phyloP scores from a whole-genome alignment of 1,284 basidiomycete genomes.

The Trametes versicolor region DNA sequence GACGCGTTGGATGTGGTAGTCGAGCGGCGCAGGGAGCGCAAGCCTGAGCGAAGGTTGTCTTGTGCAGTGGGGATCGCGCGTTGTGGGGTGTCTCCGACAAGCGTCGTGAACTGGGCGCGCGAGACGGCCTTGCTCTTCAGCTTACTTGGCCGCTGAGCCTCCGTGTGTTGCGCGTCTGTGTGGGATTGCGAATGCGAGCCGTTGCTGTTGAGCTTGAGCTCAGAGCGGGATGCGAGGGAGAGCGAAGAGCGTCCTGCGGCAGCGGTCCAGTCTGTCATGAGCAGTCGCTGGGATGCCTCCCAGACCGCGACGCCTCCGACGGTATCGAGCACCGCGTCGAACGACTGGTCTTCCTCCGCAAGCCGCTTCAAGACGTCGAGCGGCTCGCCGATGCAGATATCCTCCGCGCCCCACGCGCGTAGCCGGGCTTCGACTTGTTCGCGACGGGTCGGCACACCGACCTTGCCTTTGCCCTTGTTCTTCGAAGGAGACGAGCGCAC shows the following conservation, averaged over 20 bases:
- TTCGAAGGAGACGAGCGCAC: conserved; percentile 22
- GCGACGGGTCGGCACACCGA: conserved; percentile 24
- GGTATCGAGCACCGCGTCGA: conserved; percentile 85
- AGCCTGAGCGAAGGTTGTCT: conserved; percentile 75
- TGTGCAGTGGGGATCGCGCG: conserved; percentile 71
- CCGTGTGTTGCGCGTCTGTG: conserved; percentile 10
- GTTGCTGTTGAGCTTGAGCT: conserved; percentile 18
- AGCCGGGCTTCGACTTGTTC: conserved; percentile 62
- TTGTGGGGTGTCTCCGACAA: conserved; percentile 73
- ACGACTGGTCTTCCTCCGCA: conserved; percentile 63
- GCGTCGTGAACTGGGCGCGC: conserved; percentile 73
- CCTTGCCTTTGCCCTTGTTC: conserved; percentile 30
- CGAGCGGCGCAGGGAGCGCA: conserved; percentile 65
- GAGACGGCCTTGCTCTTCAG: conserved; percentile 34
- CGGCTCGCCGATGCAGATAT: conserved; percentile 69
- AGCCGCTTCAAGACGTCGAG: conserved; percentile 64
- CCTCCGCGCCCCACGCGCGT: conserved; percentile 70
- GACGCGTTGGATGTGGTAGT: conserved; percentile 38
- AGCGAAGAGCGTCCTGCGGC: conserved; percentile 28
- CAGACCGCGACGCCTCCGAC: conserved; percentile 81
- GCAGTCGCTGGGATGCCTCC: conserved; percentile 72
- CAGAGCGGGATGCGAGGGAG: conserved; percentile 32
- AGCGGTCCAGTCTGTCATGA: conserved; percentile 47
- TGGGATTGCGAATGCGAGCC: conserved; percentile 20
- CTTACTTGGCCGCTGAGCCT: conserved; percentile 25